Evolutionary conservation across 208 protist genomes (phyloP).

Genomic region (Novymonas esmeraldas): DNA sequence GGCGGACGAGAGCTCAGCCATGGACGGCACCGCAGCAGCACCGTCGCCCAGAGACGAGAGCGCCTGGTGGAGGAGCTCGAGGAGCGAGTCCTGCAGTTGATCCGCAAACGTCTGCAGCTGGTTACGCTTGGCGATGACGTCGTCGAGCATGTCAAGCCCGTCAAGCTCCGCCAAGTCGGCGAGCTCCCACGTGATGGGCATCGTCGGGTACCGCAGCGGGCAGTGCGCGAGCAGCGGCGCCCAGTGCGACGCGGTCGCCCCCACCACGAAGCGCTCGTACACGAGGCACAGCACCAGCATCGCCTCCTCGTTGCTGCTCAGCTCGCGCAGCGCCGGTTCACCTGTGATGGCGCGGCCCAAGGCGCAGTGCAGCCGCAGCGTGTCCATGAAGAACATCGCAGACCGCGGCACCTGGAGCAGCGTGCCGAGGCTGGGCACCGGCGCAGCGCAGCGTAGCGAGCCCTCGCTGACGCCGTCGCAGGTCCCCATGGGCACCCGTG

Average conservation of each 20-base stretch:
- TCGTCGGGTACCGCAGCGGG: constrained; percentile 66
- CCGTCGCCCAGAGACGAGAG: constrained; percentile 6
- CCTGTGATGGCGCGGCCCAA: constrained; percentile 55
- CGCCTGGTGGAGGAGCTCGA: constrained; percentile 44
- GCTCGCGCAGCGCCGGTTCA: constrained; percentile 36
- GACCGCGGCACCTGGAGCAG: constrained; percentile 77
- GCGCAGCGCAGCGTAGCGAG: constrained; percentile 55
- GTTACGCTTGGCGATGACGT: constrained; percentile 62
- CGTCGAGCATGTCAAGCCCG: constrained; percentile 82
- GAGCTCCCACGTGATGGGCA: constrained; percentile 73
- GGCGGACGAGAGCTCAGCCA: constrained; percentile 24
- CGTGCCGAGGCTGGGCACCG: constrained; percentile 50
- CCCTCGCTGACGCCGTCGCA: constrained; percentile 63
- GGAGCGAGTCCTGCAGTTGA: constrained; percentile 33
- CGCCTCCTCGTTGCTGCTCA: constrained; percentile 71
- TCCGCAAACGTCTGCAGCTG: constrained; percentile 56
- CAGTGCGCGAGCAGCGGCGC: constrained; percentile 51
- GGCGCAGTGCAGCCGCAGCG: constrained; percentile 50
- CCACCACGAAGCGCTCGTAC: constrained; percentile 74
- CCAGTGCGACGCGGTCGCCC: constrained; percentile 65
- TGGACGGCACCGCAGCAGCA: background rate
- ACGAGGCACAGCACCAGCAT: constrained; percentile 79
- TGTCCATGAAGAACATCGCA: constrained; percentile 69
- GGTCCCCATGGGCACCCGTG: constrained; percentile 43
- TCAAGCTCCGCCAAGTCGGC: constrained; percentile 72